Base-by-base conservation (phyloP, 495 filamentous ascomycete species). In the Lasiosphaeria miniovina region DNA sequence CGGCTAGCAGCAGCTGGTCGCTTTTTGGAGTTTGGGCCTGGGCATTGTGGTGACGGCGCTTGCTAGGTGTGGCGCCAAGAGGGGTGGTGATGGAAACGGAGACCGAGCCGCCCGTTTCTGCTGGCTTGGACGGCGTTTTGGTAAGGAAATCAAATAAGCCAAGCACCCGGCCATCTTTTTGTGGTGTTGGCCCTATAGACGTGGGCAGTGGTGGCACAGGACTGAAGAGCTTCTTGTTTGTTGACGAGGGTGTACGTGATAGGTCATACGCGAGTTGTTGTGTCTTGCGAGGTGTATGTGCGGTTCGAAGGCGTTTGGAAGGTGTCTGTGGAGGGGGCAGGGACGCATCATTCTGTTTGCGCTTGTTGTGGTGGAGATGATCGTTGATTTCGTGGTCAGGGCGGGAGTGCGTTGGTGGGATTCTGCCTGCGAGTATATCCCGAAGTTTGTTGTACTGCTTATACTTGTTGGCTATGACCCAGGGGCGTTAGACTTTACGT, bases 71-170 rank as follows among this genome's bases (percentile, higher is more conserved):
- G 8, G 68, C 68, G 50, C 45, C 53, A 64, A 3, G 75, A 78
- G 0, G 78, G 75, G 2, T 72, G 74, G 48, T 73, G 12, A 15
- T 17, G 24, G 43, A 6, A 12, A 43, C 24, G 10, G 17, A 15
- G n/a, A n/a, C n/a, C 6, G 24, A 4, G 12, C 48, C 54, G 38
- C 54, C 15, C 11, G 54, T 56, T 48, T 24, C 24, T 17, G 32
- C 49, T 24, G 55, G 40, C 36, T 43, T 58, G 36, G 68, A 68
- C 1, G 69, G 68, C 2, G 86, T 83, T 43, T 84, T 82, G 31
- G 83, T 82, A 6, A 96, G 79, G 34, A 92, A 78, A 69, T 98
- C 94, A 66, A 98, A 98, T n/a, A 98, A 73, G 4, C 94, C 93
- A 0, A 98, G 77, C 1, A 94, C 84, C 43, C 83, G 85, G 11